phyloP scores from a whole-genome alignment of 306 rosid species.

The Prunus salicina region DNA sequence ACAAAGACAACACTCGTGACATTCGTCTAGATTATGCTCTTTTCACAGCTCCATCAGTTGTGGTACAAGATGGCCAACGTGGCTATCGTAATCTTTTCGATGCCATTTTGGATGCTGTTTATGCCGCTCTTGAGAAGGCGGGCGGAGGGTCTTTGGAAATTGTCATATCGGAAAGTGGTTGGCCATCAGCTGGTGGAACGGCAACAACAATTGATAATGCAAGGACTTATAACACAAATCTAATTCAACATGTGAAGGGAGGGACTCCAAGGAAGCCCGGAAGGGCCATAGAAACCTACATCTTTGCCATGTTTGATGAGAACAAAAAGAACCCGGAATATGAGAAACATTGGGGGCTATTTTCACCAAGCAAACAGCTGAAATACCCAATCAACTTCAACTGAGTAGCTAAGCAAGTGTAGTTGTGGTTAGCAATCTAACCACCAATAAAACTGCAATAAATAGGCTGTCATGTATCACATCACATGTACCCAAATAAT shows the following conservation, averaged over 20 bases:
- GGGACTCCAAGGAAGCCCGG: conserved; percentile 34
- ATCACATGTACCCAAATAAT: too few relatives aligned
- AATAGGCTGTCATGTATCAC: too few relatives aligned
- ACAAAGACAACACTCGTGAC: not conserved
- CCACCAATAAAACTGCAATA: too few relatives aligned
- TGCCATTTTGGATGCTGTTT: conserved; percentile 33
- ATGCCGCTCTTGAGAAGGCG: conserved; percentile 30
- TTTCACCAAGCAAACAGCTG: conserved; percentile 25
- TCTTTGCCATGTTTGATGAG: conserved; percentile 37
- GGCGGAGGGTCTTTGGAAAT: conserved; percentile 25
- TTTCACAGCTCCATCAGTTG: not conserved
- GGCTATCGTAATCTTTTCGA: conserved; percentile 19
- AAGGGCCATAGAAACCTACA: conserved; percentile 26
- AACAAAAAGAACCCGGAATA: conserved; percentile 17
- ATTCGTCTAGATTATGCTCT: too few relatives aligned
- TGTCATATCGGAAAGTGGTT: conserved; percentile 44
- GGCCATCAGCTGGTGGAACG: conserved; percentile 33
- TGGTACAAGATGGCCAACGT: conserved; percentile 13
- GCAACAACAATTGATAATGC: conserved; percentile 26
- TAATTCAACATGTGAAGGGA: conserved; percentile 29
- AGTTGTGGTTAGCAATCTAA: not conserved
- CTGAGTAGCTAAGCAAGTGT: not conserved
- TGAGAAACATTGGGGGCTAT: conserved; percentile 41
- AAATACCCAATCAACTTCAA: conserved; percentile 23
- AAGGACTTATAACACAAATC: conserved; percentile 18